These are phyloP conservation scores for Dioszegia crocea DNA, from an alignment of 768 basidiomycete genomes.

Conservation along the genomic window DNA sequence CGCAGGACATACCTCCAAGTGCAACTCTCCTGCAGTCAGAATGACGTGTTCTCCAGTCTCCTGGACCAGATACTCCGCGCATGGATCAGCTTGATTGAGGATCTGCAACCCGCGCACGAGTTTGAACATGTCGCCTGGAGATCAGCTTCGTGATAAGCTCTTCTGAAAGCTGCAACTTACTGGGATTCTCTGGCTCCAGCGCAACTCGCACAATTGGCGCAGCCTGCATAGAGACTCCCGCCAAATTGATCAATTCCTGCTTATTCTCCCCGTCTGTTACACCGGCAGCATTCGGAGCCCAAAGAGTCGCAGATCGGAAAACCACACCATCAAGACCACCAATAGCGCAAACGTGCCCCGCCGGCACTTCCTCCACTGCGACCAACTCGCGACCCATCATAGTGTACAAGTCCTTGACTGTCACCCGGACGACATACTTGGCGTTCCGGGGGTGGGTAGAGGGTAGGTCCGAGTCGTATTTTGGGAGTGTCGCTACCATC, in stretches of 20 bases:
- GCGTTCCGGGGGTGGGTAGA: slow-evolving; percentile 67
- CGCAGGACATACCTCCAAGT: slow-evolving; percentile 66
- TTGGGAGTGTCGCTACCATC: slow-evolving; percentile 76
- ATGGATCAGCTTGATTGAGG: slow-evolving; percentile 91
- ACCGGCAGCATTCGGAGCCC: slow-evolving; percentile 57
- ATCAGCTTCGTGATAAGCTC: not conserved
- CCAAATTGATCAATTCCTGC: slow-evolving; percentile 39
- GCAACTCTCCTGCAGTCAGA: slow-evolving; percentile 88
- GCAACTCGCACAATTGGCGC: slow-evolving; percentile 94
- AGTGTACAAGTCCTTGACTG: slow-evolving; percentile 75
- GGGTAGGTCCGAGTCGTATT: slow-evolving; percentile 63
- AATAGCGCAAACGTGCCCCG: slow-evolving; percentile 93
- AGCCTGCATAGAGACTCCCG: slow-evolving; percentile 43
- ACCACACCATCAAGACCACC: slow-evolving; percentile 84
- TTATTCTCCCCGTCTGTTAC: slow-evolving; percentile 10
- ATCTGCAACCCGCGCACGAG: slow-evolving; percentile 80
- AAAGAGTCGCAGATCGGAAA: slow-evolving; percentile 84
- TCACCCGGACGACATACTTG: slow-evolving; percentile 59
- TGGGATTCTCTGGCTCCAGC: slow-evolving; percentile 68
- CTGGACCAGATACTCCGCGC: slow-evolving; percentile 95
- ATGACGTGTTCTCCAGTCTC: slow-evolving; percentile 97
- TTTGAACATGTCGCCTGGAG: slow-evolving; percentile 72
- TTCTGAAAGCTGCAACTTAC: slow-evolving; percentile 43
- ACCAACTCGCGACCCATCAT: slow-evolving; percentile 99
- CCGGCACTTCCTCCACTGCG: slow-evolving; percentile 70